These are phyloP conservation scores for Phytophthora europaea DNA, from an alignment of 352 stramenopile species.

Conservation along the genomic window DNA sequence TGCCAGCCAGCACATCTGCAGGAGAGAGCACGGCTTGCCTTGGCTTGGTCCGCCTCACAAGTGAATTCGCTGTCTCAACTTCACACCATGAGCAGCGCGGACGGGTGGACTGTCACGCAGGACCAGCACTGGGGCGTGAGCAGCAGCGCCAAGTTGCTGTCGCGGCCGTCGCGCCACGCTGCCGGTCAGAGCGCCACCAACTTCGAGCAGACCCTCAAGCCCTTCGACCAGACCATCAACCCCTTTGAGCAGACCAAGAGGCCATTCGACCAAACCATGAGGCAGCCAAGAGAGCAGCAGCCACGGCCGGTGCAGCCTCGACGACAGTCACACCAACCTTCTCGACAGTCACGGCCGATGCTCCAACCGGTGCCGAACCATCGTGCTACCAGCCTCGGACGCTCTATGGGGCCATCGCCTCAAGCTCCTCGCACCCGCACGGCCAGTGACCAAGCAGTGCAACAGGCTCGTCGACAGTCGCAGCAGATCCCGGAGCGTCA, in stretches of 20 bases:
- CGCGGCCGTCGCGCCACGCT: constrained; percentile 13
- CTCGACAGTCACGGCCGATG: not conserved
- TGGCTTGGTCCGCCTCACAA: constrained; percentile 21
- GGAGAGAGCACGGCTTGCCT: not conserved
- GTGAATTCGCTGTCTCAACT: constrained; percentile 25
- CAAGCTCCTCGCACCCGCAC: not conserved
- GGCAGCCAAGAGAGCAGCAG: constrained; percentile 6
- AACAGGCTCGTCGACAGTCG: constrained; percentile 7
- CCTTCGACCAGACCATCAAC: constrained; percentile 28
- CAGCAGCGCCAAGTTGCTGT: constrained; percentile 20
- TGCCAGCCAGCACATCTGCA: constrained; percentile 31
- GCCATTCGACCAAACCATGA: constrained; percentile 8
- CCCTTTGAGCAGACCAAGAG: constrained; percentile 14
- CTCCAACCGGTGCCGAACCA: constrained; percentile 5
- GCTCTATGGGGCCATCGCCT: constrained; percentile 5
- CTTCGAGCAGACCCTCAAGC: constrained; percentile 23
- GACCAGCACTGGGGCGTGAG: constrained; percentile 23
- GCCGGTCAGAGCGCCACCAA: constrained; percentile 15
- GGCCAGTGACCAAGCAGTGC: not conserved
- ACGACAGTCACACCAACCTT: constrained; percentile 1
- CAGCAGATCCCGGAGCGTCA: not conserved
- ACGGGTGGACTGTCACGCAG: constrained; percentile 19
- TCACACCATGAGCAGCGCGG: constrained; percentile 23
- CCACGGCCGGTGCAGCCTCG: not conserved
- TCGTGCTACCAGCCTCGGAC: not conserved